Evolutionary conservation across 176 grass and related monocot species (phyloP).

Genomic region (Calamus simplicifolius): DNA sequence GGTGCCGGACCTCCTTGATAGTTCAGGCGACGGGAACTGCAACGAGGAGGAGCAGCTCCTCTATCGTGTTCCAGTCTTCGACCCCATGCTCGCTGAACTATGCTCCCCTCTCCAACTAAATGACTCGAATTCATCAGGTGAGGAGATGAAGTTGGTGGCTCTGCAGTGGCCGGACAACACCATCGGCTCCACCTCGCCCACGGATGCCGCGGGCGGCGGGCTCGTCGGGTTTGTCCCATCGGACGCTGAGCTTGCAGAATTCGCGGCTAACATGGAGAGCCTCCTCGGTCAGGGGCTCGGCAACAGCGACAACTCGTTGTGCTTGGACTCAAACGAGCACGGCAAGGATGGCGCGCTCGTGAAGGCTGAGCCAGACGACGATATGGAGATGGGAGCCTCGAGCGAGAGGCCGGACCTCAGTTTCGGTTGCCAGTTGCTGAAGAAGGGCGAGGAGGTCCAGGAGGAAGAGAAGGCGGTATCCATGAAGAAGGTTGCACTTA

Average conservation of each 20-base stretch:
- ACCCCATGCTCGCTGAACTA: conserved; percentile 54
- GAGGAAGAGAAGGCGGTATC: conserved; percentile 9
- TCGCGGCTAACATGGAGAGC: conserved; percentile 87
- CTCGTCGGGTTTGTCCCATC: conserved; percentile 39
- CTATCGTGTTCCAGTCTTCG: conserved; percentile 58
- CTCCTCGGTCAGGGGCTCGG: conserved; percentile 51
- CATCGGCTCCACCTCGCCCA: conserved; percentile 33
- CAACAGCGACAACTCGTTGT: conserved; percentile 40
- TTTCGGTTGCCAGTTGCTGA: conserved; percentile 43
- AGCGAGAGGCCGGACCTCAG: conserved; percentile 60
- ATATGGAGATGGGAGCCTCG: conserved; percentile 35
- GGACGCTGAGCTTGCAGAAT: conserved; percentile 67
- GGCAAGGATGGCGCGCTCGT: not conserved
- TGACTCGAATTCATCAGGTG: conserved; percentile 28
- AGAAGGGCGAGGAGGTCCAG: conserved; percentile 24
- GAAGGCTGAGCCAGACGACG: not conserved
- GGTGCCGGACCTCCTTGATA: conserved; percentile 38
- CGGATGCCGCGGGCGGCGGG: conserved; percentile 3
- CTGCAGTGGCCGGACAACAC: not conserved
- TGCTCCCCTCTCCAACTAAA: conserved; percentile 37
- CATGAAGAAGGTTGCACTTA: conserved; percentile 40
- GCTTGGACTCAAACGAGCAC: conserved; percentile 53
- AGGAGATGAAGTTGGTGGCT: conserved; percentile 5
- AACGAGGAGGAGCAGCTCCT: conserved; percentile 41
- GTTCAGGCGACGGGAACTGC: conserved; percentile 44